These are phyloP conservation scores for Lolium perenne DNA, from an alignment of 176 grass and related monocot genomes.

Conservation along the genomic window DNA sequence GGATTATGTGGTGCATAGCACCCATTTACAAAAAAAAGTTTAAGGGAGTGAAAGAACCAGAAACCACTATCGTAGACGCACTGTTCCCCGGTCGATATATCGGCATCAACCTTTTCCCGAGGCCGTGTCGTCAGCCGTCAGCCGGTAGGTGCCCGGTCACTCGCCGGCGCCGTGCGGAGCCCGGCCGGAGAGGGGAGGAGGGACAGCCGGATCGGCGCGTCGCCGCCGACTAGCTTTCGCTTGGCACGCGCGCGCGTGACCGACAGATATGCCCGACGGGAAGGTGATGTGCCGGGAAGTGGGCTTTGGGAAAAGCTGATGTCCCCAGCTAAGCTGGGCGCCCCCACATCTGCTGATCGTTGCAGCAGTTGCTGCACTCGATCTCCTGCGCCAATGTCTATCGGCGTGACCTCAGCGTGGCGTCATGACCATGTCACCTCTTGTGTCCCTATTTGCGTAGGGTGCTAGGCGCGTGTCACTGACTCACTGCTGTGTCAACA, in stretches of 20 bases:
- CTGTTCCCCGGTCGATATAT: not conserved
- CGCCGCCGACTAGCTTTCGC: not conserved
- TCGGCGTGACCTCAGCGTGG: slow-evolving; percentile 25
- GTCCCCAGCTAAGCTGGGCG: not conserved
- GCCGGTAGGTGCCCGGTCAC: slow-evolving; percentile 31
- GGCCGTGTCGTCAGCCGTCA: not conserved
- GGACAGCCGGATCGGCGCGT: not conserved
- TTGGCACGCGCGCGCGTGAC: not conserved
- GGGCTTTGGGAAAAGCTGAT: slow-evolving; percentile 40
- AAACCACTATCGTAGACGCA: not conserved
- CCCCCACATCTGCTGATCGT: slow-evolving; percentile 16
- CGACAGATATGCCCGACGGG: slow-evolving; percentile 32
- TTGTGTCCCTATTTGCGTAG: not conserved
- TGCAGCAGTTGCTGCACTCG: not conserved
- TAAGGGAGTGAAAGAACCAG: too few species aligned
- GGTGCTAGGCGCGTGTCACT: not conserved
- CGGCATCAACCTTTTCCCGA: not conserved
- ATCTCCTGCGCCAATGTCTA: not conserved
- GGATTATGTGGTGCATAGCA: too few species aligned
- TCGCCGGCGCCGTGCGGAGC: slow-evolving; percentile 7
- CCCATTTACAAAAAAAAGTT: too few species aligned
- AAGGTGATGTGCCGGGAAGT: slow-evolving; percentile 25
- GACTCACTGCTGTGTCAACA: not conserved
- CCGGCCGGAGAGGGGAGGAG: not conserved
- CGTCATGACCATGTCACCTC: slow-evolving; percentile 38